phyloP scores from a whole-genome alignment of 2,329 filamentous ascomycete species.

The Pseudopyrenochaeta lycopersici region DNA sequence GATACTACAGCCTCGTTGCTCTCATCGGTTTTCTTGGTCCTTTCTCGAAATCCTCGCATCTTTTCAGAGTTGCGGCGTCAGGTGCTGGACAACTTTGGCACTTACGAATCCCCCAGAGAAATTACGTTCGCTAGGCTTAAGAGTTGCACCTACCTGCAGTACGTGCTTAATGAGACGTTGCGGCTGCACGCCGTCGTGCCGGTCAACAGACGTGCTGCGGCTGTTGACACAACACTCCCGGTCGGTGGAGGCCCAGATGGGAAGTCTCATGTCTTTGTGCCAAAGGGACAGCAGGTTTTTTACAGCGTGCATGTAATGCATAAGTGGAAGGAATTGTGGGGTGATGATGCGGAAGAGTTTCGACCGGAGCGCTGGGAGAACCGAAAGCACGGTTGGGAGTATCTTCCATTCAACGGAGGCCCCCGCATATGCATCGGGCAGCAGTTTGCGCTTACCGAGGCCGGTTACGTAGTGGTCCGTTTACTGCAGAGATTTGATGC shows the following conservation, averaged over 20 bases:
- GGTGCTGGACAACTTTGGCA: neutral
- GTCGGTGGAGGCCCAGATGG: neutral
- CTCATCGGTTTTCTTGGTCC: slow-evolving; percentile 69
- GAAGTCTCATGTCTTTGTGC: neutral
- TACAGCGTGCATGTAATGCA: too few relatives aligned
- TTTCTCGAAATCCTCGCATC: slow-evolving; percentile 48
- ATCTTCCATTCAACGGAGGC: neutral
- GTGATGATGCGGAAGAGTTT: neutral
- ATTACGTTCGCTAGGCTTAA: neutral
- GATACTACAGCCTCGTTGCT: slow-evolving; percentile 88
- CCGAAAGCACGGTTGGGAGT: neutral
- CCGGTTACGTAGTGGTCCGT: neutral
- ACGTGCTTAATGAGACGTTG: neutral
- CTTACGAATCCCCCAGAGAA: neutral
- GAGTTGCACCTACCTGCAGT: neutral
- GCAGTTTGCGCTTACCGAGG: neutral
- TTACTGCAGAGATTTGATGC: neutral
- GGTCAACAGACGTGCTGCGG: neutral
- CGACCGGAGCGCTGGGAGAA: neutral
- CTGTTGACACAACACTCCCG: neutral
- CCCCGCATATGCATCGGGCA: neutral
- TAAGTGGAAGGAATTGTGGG: neutral
- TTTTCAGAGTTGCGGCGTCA: slow-evolving; percentile 31
- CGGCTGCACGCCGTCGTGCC: neutral
- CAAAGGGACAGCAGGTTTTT: too few relatives aligned